Conservation (phyloP, 495 filamentous ascomycete genomes). For the Penicillium malachiteum region DNA sequence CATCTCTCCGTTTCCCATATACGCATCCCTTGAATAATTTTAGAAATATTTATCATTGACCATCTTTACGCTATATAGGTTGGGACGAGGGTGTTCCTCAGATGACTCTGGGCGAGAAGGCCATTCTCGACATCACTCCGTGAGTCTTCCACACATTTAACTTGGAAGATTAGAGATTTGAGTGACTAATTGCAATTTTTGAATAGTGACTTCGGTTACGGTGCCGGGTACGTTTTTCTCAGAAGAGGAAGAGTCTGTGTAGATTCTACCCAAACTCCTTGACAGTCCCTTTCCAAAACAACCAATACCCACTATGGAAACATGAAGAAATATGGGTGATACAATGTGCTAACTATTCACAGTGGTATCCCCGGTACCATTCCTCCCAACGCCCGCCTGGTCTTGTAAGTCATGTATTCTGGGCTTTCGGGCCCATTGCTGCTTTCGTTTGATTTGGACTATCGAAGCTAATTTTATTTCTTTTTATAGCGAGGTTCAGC, state of each 20-base stretch:
- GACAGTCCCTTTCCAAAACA: too few species aligned
- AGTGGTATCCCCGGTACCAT: slow-evolving; percentile 67
- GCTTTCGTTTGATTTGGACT: too few species aligned
- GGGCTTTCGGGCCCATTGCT: background rate
- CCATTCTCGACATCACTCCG: slow-evolving; percentile 73
- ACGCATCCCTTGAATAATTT: background rate
- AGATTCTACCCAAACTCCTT: too few species aligned
- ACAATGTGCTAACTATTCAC: background rate
- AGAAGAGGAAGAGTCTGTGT: too few species aligned
- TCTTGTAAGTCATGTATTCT: slow-evolving; percentile 46
- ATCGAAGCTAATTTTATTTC: slow-evolving; percentile 4
- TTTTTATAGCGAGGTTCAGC: slow-evolving; percentile 42
- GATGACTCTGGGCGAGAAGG: slow-evolving; percentile 81
- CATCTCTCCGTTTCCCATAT: background rate
- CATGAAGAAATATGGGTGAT: background rate
- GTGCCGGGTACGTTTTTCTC: slow-evolving; percentile 54
- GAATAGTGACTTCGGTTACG: slow-evolving; percentile 79
- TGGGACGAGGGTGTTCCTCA: slow-evolving; percentile 83
- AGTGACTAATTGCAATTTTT: too few species aligned
- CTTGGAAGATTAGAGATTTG: too few species aligned
- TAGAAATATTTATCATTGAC: background rate
- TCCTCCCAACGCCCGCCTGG: slow-evolving; percentile 43
- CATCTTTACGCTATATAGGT: slow-evolving; percentile 44
- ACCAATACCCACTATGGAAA: background rate
- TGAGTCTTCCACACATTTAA: too few species aligned